Evolutionary conservation across 208 protist genomes (phyloP).

Genomic region (Leishmania guyanensis): DNA sequence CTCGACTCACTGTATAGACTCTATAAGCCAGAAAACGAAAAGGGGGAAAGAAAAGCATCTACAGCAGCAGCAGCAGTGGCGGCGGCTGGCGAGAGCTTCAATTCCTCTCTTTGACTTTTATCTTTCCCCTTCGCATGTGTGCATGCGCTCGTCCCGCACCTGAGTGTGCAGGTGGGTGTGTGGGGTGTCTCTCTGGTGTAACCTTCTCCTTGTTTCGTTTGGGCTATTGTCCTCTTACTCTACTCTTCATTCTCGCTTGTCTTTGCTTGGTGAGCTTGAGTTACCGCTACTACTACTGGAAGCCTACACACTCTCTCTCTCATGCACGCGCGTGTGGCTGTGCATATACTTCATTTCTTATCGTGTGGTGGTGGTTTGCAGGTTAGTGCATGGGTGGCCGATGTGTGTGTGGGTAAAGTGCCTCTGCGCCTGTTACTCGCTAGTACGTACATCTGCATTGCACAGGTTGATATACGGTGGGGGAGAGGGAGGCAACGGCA

Average conservation of each 20-base stretch:
- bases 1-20: background rate
- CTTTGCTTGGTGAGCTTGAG: slow-evolving; percentile 1
- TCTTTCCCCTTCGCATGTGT: background rate
- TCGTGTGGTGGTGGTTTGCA: background rate
- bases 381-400: no score
- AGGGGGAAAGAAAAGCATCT: background rate
- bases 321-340: background rate
- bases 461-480: no score
- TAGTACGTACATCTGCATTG: no score
- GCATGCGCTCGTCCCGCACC: background rate
- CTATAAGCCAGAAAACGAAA: background rate
- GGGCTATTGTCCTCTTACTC: slow-evolving; percentile 1
- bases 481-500: no score
- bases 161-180: background rate
- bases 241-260: slow-evolving; percentile 2
- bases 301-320: background rate
- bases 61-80: background rate
- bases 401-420: no score
- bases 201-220: slow-evolving; percentile 12
- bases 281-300: background rate
- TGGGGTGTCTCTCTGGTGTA: background rate
- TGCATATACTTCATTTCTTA: slow-evolving; percentile 3
- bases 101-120: background rate
- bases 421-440: no score
- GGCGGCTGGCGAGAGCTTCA: background rate